These are phyloP conservation scores for Trametes versicolor DNA, from an alignment of 1,284 basidiomycete genomes.

Conservation along the genomic window DNA sequence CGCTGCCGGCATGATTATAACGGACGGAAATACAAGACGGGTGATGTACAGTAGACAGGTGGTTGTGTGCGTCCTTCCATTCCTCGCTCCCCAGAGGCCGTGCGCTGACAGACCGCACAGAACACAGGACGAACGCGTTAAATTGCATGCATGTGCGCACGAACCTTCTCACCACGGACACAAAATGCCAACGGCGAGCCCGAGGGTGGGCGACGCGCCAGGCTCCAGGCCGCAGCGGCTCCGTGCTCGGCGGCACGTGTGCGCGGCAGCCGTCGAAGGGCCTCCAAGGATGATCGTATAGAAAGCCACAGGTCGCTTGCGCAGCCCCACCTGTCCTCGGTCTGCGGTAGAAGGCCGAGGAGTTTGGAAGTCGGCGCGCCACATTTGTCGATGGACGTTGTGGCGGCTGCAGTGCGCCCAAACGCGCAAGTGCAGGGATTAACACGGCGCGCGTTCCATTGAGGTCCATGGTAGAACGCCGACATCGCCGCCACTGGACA, in stretches of 20 bases:
- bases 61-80: slow-evolving; percentile 22
- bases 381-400: not conserved
- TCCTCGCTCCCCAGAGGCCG: not conserved
- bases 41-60: slow-evolving; percentile 5
- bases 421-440: slow-evolving; percentile 8
- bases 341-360: slow-evolving; percentile 20
- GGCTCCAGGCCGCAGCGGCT: slow-evolving; percentile 18
- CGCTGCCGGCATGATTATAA: not conserved
- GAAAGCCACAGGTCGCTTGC: slow-evolving; percentile 16
- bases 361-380: slow-evolving; percentile 21
- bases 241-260: slow-evolving; percentile 21
- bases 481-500: slow-evolving; percentile 18
- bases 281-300: slow-evolving; percentile 11
- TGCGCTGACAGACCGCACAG: slow-evolving; percentile 5
- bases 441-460: slow-evolving; percentile 17
- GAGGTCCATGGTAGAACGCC: slow-evolving; percentile 16
- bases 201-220: not conserved
- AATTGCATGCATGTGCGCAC: not conserved
- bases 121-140: not conserved
- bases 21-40: slow-evolving; percentile 10
- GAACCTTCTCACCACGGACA: slow-evolving; percentile 23
- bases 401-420: slow-evolving; percentile 6
- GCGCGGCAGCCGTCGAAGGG: slow-evolving; percentile 9
- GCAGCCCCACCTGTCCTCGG: slow-evolving; percentile 10
- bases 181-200: slow-evolving; percentile 17